A percentile compares a stretch with the other conserved stretches of the same genome.
These are phyloP conservation scores for Fusarium verticillioides DNA, from an alignment of 2,329 filamentous ascomycete genomes.

Conservation along the genomic window DNA sequence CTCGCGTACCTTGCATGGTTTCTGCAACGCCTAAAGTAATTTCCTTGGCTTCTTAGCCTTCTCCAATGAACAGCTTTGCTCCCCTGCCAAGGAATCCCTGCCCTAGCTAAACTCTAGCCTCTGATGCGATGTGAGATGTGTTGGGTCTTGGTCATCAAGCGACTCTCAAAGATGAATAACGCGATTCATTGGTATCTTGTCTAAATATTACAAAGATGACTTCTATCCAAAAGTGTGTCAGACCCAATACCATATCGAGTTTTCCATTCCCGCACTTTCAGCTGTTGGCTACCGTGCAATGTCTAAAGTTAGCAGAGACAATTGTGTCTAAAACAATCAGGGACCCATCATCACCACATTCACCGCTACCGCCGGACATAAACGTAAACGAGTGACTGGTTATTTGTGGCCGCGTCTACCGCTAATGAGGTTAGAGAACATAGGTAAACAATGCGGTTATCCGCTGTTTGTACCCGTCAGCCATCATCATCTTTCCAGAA, in stretches of 20 bases:
- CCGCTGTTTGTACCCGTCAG: conserved; percentile 5
- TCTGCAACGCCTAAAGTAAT: conserved; percentile 7
- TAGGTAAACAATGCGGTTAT: conserved; percentile 2
- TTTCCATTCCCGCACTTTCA: neutral
- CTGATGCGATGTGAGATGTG: neutral
- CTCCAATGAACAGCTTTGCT: conserved; percentile 17
- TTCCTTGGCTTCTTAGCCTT: neutral
- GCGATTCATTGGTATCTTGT: neutral
- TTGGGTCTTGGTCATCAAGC: neutral
- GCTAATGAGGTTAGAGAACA: neutral
- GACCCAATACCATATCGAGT: neutral
- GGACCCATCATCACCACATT: conserved; percentile 13
- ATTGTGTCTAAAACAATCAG: conserved; percentile 17
- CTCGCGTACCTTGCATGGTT: conserved; percentile 26
- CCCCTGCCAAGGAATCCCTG: conserved; percentile 40
- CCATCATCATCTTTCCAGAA: neutral
- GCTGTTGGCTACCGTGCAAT: conserved; percentile 2
- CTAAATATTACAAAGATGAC: neutral
- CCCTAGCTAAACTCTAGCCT: neutral
- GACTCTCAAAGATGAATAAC: neutral
- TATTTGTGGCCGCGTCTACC: conserved; percentile 1
- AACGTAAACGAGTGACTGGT: neutral
- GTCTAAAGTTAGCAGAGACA: neutral
- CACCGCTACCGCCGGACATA: conserved; percentile 5
- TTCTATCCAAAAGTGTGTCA: neutral